Evolutionary conservation across 2,329 filamentous ascomycete species (phyloP).

Genomic region (Setomelanomma holmii): DNA sequence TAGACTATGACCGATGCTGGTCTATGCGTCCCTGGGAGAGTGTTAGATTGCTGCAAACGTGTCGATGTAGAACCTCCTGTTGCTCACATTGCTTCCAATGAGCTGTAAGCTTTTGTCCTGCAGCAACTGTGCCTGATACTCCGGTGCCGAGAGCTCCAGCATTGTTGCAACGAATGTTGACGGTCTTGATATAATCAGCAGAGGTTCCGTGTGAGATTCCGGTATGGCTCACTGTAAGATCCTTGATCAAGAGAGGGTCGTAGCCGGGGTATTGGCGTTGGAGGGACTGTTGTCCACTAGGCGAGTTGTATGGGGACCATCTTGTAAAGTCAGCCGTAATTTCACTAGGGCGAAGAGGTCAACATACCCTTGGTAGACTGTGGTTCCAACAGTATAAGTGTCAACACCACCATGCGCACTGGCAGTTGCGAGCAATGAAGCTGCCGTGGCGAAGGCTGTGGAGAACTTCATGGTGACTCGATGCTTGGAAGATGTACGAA

Average conservation of each 20-base stretch:
- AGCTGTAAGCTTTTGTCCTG: conserved; percentile 59
- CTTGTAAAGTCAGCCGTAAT: no score
- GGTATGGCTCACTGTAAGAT: conserved; percentile 29
- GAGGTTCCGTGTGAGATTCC: neutral
- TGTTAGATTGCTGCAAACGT: no score
- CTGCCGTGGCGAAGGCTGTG: conserved; percentile 19
- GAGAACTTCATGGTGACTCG: conserved; percentile 31
- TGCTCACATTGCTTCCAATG: conserved; percentile 59
- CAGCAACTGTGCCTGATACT: conserved; percentile 54
- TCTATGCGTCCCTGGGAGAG: conserved; percentile 55
- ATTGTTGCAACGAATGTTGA: conserved; percentile 45
- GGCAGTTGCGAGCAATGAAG: conserved; percentile 28
- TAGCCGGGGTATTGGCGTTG: conserved; percentile 39
- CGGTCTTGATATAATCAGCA: conserved; percentile 16
- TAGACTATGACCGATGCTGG: conserved; percentile 65
- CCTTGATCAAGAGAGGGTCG: conserved; percentile 34
- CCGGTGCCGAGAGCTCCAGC: conserved; percentile 33
- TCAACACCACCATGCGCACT: conserved; percentile 40
- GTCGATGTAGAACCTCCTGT: neutral
- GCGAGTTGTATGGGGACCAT: conserved; percentile 39
- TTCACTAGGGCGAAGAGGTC: no score
- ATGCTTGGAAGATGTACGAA: no score
- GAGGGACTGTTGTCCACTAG: conserved; percentile 33
- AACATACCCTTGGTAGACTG: conserved; percentile 32
- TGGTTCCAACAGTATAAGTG: conserved; percentile 31